Percentiles rank a stretch among this genome's conserved stretches.
These are phyloP conservation scores for Heterobasidion annosum DNA, from an alignment of 1,284 basidiomycete genomes.

Conservation along the genomic window DNA sequence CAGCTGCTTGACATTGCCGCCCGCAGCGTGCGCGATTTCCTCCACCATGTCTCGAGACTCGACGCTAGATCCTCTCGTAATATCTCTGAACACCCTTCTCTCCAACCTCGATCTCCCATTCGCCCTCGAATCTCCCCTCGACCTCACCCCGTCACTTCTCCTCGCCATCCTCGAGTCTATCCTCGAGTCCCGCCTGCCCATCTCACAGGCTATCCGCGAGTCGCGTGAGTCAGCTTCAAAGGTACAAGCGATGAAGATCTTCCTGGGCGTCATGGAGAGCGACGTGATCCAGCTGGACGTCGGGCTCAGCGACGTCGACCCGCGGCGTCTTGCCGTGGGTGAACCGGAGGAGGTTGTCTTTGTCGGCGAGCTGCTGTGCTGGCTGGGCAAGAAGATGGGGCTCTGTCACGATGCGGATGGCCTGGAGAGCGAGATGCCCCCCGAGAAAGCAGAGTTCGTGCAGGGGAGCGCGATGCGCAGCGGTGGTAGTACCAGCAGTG, in stretches of 20 bases:
- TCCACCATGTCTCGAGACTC: not conserved
- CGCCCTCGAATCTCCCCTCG: conserved; percentile 44
- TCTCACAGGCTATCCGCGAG: conserved; percentile 29
- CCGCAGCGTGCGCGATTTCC: too few species aligned
- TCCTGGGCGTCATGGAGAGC: conserved; percentile 66
- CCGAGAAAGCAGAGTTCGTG: not conserved
- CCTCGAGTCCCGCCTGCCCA: conserved; percentile 36
- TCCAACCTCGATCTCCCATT: conserved; percentile 41
- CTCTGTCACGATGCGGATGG: conserved; percentile 17
- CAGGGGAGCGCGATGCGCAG: not conserved
- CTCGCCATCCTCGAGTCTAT: conserved; percentile 57
- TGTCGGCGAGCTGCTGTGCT: conserved; percentile 54
- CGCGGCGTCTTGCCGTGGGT: conserved; percentile 48
- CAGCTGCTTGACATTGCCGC: too few species aligned
- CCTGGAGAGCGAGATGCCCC: not conserved
- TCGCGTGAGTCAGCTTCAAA: conserved; percentile 29
- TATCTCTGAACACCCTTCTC: conserved; percentile 38
- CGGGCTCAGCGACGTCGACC: conserved; percentile 55
- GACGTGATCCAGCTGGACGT: conserved; percentile 54
- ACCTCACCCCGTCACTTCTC: conserved; percentile 63
- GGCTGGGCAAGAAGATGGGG: conserved; percentile 43
- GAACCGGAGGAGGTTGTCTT: conserved; percentile 55
- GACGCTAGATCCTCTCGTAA: conserved; percentile 14
- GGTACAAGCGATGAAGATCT: conserved; percentile 62
- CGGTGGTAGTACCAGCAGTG: not conserved